A percentile compares a stretch with the other conserved stretches of the same genome.
Evolutionary conservation across 257 asterid species (phyloP).

Genomic region (Solanum pinnatisectum): DNA sequence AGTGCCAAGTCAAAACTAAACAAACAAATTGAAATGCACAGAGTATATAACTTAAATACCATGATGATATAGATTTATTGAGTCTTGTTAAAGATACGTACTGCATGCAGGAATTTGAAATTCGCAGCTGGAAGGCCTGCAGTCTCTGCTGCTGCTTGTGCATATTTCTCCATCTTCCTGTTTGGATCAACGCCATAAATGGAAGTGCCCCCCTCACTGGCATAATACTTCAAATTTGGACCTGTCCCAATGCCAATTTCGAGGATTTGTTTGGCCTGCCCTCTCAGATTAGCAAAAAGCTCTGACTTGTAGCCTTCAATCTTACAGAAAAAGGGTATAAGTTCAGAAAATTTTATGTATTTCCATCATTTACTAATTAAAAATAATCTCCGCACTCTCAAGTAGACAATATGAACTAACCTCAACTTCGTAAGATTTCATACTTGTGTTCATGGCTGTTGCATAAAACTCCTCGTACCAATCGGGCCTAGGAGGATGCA

Average conservation of each 20-base stretch:
- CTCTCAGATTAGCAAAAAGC: slow-evolving; percentile 59
- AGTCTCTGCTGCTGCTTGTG: slow-evolving; percentile 49
- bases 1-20: not conserved
- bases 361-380: not conserved
- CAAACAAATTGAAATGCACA: not conserved
- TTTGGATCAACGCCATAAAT: slow-evolving; percentile 80
- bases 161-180: slow-evolving; percentile 77
- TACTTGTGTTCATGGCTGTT: slow-evolving; percentile 40
- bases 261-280: slow-evolving; percentile 44
- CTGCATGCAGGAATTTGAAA: slow-evolving; percentile 66
- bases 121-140: slow-evolving; percentile 52
- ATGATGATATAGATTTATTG: not conserved
- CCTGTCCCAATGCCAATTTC: slow-evolving; percentile 92
- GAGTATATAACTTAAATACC: not conserved
- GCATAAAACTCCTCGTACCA: slow-evolving; percentile 96
- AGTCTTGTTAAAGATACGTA: slow-evolving; percentile 13
- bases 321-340: slow-evolving; percentile 21
- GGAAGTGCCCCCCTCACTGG: slow-evolving; percentile 28
- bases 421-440: slow-evolving; percentile 68
- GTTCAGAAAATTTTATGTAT: not conserved
- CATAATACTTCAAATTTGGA: slow-evolving; percentile 77
- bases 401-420: slow-evolving; percentile 22
- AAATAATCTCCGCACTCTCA: not conserved
- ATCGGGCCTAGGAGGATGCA: slow-evolving; percentile 80
- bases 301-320: slow-evolving; percentile 66